phyloP scores from a whole-genome alignment of 2,329 filamentous ascomycete genomes.

The Colletotrichum spaethianum region DNA sequence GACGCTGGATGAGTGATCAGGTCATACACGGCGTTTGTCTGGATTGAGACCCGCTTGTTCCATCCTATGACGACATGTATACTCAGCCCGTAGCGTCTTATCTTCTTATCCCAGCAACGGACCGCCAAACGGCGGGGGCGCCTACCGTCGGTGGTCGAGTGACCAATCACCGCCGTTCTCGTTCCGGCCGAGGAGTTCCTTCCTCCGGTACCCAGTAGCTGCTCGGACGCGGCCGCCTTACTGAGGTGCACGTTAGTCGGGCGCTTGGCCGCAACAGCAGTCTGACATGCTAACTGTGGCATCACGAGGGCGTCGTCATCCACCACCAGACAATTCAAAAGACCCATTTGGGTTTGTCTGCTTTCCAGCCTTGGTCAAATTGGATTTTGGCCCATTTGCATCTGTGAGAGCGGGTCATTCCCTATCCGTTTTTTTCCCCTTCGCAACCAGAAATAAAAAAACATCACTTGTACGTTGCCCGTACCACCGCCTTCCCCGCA shows the following conservation, averaged over 20 bases:
- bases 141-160: neutral
- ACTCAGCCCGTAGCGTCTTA: neutral
- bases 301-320: slow-evolving; percentile 34
- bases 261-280: neutral
- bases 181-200: slow-evolving; percentile 31
- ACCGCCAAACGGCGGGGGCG: slow-evolving; percentile 11
- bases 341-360: neutral
- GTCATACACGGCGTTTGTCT: slow-evolving; percentile 3
- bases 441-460: neutral
- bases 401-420: neutral
- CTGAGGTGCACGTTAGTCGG: neutral
- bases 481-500: neutral
- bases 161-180: slow-evolving; percentile 23
- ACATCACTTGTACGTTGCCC: too few relatives aligned
- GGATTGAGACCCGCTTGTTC: neutral
- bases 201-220: slow-evolving; percentile 17
- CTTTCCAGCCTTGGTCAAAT: neutral
- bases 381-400: neutral
- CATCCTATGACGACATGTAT: slow-evolving; percentile 28
- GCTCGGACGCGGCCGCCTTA: neutral
- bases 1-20: slow-evolving; percentile 2
- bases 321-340: neutral
- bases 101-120: slow-evolving; percentile 10
- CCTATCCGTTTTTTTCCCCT: neutral
- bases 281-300: neutral